Evolutionary conservation across 176 grass and related monocot species (phyloP).

Genomic region (Poa pratensis): DNA sequence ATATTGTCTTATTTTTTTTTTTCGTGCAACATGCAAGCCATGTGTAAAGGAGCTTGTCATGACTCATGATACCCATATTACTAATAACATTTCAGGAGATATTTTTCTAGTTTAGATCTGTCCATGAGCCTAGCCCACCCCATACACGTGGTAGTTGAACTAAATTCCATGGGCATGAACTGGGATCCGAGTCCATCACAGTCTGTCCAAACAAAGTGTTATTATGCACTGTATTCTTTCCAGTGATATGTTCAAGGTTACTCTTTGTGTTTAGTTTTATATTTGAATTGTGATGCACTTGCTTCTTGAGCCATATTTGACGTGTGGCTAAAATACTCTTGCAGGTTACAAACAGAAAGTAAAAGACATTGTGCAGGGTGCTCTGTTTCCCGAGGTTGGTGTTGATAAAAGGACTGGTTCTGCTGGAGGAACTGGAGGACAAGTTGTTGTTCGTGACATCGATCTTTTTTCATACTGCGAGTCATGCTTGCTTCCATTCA

Average conservation of each 20-base stretch:
- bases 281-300: background rate
- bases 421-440: constrained; percentile 77
- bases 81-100: background rate
- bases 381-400: constrained; percentile 92
- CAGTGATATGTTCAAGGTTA: constrained; percentile 28
- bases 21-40: too few relatives aligned
- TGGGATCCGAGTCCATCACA: too few relatives aligned
- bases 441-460: constrained; percentile 83
- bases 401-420: constrained; percentile 65
- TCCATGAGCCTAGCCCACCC: background rate
- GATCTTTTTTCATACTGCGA: constrained; percentile 93
- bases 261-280: background rate
- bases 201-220: background rate
- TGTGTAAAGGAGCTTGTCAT: background rate
- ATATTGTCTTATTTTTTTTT: background rate
- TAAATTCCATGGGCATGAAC: background rate
- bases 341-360: constrained; percentile 89
- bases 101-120: background rate
- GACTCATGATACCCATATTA: background rate
- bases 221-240: background rate
- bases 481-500: constrained; percentile 95
- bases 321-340: background rate
- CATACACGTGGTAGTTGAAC: background rate
- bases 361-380: constrained; percentile 79
- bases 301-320: constrained; percentile 33